Evolutionary conservation across 148 eudicot species (phyloP).

Genomic region (Drosera capensis): DNA sequence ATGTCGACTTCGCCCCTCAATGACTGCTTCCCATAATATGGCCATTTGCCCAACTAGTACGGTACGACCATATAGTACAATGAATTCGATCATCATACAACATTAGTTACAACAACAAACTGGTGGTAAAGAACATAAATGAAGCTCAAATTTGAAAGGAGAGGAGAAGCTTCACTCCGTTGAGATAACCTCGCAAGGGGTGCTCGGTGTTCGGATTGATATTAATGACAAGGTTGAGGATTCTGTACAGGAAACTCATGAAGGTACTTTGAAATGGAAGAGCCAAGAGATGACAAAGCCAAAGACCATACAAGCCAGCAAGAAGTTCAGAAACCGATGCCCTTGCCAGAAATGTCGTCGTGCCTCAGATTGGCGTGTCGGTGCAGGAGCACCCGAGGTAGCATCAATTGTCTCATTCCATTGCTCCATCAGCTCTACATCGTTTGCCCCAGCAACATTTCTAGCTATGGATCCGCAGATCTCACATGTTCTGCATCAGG

Average conservation of each 20-base stretch:
- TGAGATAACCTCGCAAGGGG: too few relatives aligned
- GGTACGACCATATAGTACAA: too few relatives aligned
- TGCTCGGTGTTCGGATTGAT: too few relatives aligned
- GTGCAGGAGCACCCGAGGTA: constrained; percentile 6
- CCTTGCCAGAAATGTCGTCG: constrained; percentile 47
- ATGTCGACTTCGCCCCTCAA: too few relatives aligned
- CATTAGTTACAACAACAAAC: too few relatives aligned
- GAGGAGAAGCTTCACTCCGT: too few relatives aligned
- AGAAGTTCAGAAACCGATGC: constrained; percentile 41
- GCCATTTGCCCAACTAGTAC: too few relatives aligned
- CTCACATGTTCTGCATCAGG: constrained; percentile 53
- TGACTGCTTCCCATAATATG: too few relatives aligned
- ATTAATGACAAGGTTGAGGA: too few relatives aligned
- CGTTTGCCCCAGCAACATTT: constrained; percentile 55
- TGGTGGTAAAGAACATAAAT: too few relatives aligned
- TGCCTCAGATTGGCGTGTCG: constrained; percentile 14
- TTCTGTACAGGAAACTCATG: constrained; percentile 7
- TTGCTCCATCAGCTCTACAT: constrained; percentile 34
- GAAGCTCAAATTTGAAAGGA: too few relatives aligned
- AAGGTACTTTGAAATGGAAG: constrained; percentile 46
- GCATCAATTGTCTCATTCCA: constrained; percentile 49
- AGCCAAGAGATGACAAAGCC: constrained; percentile 65
- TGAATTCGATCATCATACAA: too few relatives aligned
- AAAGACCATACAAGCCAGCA: constrained; percentile 56
- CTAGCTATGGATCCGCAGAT: constrained; percentile 72